Base-by-base conservation (phyloP, 2,329 filamentous ascomycete species). In the Apiospora phragmitis region DNA sequence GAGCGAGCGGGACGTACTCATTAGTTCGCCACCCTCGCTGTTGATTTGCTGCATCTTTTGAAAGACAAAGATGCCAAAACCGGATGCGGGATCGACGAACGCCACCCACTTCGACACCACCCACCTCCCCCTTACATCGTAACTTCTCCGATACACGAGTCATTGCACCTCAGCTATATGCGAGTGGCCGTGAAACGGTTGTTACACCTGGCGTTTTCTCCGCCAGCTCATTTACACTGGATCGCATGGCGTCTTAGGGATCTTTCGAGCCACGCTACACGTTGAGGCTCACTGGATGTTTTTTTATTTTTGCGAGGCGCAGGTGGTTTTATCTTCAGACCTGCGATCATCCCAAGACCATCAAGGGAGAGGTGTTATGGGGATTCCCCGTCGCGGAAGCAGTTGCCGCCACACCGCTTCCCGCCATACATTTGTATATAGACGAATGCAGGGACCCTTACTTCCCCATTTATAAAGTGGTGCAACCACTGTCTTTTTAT, bases 161-260 rank as follows among this genome's bases (percentile, higher is more conserved):
- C 32, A 38, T 21, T 2, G 55, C 55, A 6, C 29, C 29, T 62
- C 55, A n/a, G 21, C 55, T 38, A n/a, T 38, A 12, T 12, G 32
- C 21, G 55, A 38, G 55, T 18, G 21, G 32, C 18, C 32, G 55
- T 38, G 55, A 14, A 62, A 12, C 55, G 55, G 55, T 38, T 35
- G 32, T 38, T 38, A 62, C 32, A n/a, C 32, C 55, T 62, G 55
- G 55, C 55, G 55, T 11, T 38, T n/a, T 49, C 18, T 21, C 21
- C 55, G 55, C 32, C 55, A 62, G 55, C 55, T 62, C 55, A 62
- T 62, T 62, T 62, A 62, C 55, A 62, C 55, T 12, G 55, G 55
- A 62, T 62, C 55, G 55, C 55, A 62, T 62, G 55, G 55, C 55
- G 55, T 62, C 55, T 62, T 62, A 62, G 32, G 55, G 55, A 62